These are phyloP conservation scores for Mediolabrus comicus DNA, from an alignment of 108 stramenopile species.

Conservation along the genomic window DNA sequence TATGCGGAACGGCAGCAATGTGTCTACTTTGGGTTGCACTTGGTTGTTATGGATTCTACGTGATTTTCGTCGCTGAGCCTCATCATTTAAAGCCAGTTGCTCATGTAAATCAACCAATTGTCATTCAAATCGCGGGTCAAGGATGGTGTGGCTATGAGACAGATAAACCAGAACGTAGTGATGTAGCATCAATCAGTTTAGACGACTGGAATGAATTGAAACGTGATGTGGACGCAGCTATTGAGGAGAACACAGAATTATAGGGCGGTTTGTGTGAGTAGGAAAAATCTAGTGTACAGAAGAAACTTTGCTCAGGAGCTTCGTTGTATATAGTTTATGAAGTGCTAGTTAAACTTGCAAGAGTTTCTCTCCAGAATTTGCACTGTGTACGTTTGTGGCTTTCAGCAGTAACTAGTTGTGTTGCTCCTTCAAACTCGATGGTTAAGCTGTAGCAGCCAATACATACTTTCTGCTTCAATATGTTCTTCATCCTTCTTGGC, in stretches of 20 bases:
- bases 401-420: constrained; percentile 1
- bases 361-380: constrained; percentile 14
- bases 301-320: too few species aligned
- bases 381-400: constrained; percentile 24
- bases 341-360: background rate
- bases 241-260: background rate
- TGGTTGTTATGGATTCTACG: constrained; percentile 46
- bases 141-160: background rate
- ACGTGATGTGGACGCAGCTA: background rate
- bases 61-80: constrained; percentile 22
- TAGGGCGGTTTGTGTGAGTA: background rate
- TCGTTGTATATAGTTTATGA: too few species aligned
- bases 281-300: too few species aligned
- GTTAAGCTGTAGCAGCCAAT: constrained; percentile 49
- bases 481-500: constrained; percentile 59
- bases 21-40: constrained; percentile 40
- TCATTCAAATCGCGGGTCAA: constrained; percentile 4
- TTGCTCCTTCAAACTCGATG: constrained; percentile 13
- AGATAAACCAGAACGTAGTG: background rate
- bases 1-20: constrained; percentile 1
- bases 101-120: background rate
- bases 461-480: constrained; percentile 63
- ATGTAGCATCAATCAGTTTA: constrained; percentile 1
- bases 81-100: background rate
- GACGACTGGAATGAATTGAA: background rate